Base-by-base conservation (phyloP, 148 eudicot genomes). In the Nepenthes mirabilis region DNA sequence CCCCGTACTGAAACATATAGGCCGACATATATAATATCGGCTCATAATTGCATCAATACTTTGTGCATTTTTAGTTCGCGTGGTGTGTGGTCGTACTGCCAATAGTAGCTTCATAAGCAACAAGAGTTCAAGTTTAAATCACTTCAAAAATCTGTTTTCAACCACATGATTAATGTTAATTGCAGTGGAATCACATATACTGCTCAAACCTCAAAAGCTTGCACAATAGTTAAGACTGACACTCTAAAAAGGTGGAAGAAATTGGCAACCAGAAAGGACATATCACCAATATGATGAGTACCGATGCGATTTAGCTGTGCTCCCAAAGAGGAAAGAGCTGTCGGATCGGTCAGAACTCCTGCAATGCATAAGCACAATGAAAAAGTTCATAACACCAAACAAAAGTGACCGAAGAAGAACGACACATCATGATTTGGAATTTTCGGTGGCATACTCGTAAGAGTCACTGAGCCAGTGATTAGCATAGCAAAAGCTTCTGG, bases 401-500 rank as follows among this genome's bases (percentile, higher is more conserved):
- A 45, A 13, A 13, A 2, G 37, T 3, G 9, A 6, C 37, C 2
- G 8, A 23, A 23, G 23, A 23, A 23, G 23, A 23, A 23, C 23
- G 23, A 0, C 23, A 23, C 23, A 23, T 23, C 23, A 23, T 23
- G 23, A 23, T 23, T 23, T 23, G 23, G 33, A 55, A 11, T 47
- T 43, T 37, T 43, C 55, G 43, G 49, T 52, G 35, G 70, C 91
- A 48, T 74, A 94, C 99, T 84, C 73, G 75, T 80, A 58, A 89
- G 75, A 56, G 91, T 59, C 33, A 85, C 87, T 58, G 70, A 68
- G 58, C 97, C 99, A 65, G 95, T 89, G 62, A 86, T 68, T 67
- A 89, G 67, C 97, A 94, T 89, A 33, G 99, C 99, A 58, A 79
- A 68, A 67, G 81, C 80, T 79, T 94, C 99, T 65, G 89, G 77